Evolutionary conservation across 2,329 filamentous ascomycete species (phyloP).

Genomic region (Teratosphaeria nubilosa): DNA sequence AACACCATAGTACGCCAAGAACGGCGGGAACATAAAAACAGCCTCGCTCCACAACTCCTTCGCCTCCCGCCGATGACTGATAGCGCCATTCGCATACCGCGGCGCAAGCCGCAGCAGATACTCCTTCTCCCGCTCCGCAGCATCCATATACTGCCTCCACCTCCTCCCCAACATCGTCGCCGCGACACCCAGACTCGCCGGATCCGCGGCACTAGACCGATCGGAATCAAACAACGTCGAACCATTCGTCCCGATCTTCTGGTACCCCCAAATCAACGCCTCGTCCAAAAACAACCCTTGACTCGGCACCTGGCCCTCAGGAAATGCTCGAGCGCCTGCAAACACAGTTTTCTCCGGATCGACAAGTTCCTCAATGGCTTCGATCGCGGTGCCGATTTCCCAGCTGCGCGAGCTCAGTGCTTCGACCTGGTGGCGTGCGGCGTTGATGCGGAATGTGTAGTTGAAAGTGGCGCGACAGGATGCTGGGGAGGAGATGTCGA

Average conservation of each 20-base stretch:
- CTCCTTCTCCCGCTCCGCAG: slow-evolving; percentile 32
- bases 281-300: slow-evolving; percentile 17
- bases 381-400: slow-evolving; percentile 33
- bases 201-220: slow-evolving; percentile 32
- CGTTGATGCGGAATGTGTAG: slow-evolving; percentile 18
- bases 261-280: slow-evolving; percentile 27
- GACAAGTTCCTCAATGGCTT: slow-evolving; percentile 33
- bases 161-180: slow-evolving; percentile 35
- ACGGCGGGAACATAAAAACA: slow-evolving; percentile 42
- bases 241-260: slow-evolving; percentile 22
- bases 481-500: slow-evolving; percentile 12
- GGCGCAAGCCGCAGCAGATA: slow-evolving; percentile 32
- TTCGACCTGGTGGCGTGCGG: slow-evolving; percentile 20
- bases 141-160: slow-evolving; percentile 25
- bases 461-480: slow-evolving; percentile 18
- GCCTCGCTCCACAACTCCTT: slow-evolving; percentile 42
- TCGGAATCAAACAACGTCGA: slow-evolving; percentile 24
- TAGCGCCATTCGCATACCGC: slow-evolving; percentile 37
- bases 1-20: slow-evolving; percentile 38
- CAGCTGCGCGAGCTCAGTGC: slow-evolving; percentile 29
- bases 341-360: slow-evolving; percentile 30
- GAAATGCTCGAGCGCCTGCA: slow-evolving; percentile 25
- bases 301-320: slow-evolving; percentile 18
- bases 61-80: slow-evolving; percentile 36
- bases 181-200: slow-evolving; percentile 36